These are phyloP conservation scores for Heliamphora pulchella DNA, from an alignment of 179 eudicot species.

Conservation along the genomic window DNA sequence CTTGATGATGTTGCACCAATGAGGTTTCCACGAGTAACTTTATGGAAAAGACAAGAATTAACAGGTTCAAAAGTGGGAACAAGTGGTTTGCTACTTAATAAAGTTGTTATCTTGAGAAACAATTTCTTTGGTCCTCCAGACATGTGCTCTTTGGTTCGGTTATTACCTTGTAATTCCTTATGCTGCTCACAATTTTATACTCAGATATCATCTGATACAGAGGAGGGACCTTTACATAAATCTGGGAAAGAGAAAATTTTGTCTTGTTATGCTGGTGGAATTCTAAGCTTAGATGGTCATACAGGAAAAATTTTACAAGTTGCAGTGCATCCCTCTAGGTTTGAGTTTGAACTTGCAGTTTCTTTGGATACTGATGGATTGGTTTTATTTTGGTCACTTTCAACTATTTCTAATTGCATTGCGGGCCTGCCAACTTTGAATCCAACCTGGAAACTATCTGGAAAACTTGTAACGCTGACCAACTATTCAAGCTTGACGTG, in stretches of 20 bases:
- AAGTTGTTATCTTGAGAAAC: conserved; percentile 58
- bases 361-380: conserved; percentile 74
- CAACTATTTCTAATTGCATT: conserved; percentile 38
- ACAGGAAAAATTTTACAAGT: conserved; percentile 66
- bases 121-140: conserved; percentile 59
- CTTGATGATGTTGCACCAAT: conserved; percentile 79
- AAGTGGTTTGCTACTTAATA: conserved; percentile 37
- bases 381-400: conserved; percentile 72
- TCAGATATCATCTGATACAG: conserved; percentile 25
- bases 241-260: conserved; percentile 29
- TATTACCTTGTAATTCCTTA: conserved; percentile 48
- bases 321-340: conserved; percentile 54
- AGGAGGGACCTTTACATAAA: conserved; percentile 24
- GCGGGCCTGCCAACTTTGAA: conserved; percentile 53
- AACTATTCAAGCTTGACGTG: conserved; percentile 55
- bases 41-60: conserved; percentile 63
- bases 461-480: conserved; percentile 35
- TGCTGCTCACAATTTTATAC: conserved; percentile 44
- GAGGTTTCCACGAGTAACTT: conserved; percentile 77
- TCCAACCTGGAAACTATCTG: conserved; percentile 59
- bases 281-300: conserved; percentile 62
- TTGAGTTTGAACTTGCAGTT: conserved; percentile 55
- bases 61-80: conserved; percentile 24
- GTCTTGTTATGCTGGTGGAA: conserved; percentile 39
- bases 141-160: conserved; percentile 56